Percentiles rank a stretch among this genome's conserved stretches.
phyloP scores from a whole-genome alignment of 306 rosid genomes.

The Alnus glutinosa region DNA sequence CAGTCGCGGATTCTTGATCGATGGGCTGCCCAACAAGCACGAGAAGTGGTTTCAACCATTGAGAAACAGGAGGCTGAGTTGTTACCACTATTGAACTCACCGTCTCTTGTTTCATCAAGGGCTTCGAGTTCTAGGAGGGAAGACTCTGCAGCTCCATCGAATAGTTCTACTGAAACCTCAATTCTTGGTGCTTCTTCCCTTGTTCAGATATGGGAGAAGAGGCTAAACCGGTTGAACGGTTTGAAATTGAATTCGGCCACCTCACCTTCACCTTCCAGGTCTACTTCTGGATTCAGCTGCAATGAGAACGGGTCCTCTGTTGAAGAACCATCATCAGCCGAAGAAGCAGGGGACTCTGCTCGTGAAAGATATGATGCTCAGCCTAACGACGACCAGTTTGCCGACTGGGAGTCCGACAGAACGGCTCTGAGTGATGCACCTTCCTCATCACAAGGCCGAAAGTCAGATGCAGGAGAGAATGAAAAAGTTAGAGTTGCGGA shows the following conservation, averaged over 20 bases:
- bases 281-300: slow-evolving; percentile 20
- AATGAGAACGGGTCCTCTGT: slow-evolving; percentile 26
- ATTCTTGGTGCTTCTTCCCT: slow-evolving; percentile 76
- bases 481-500: slow-evolving; percentile 72
- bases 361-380: slow-evolving; percentile 37
- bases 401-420: slow-evolving; percentile 50
- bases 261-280: slow-evolving; percentile 8
- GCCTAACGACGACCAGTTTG: slow-evolving; percentile 30
- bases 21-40: slow-evolving; percentile 37
- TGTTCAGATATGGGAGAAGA: slow-evolving; percentile 90
- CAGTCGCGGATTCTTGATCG: slow-evolving; percentile 34
- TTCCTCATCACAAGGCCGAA: slow-evolving; percentile 29
- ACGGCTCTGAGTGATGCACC: slow-evolving; percentile 33
- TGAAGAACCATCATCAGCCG: slow-evolving; percentile 26
- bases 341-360: slow-evolving; percentile 36
- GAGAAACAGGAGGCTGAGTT: slow-evolving; percentile 40
- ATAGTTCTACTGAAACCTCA: slow-evolving; percentile 20
- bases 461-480: slow-evolving; percentile 42
- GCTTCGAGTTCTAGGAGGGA: slow-evolving; percentile 29
- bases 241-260: background rate
- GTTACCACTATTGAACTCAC: slow-evolving; percentile 4
- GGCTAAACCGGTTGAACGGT: slow-evolving; percentile 47
- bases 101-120: slow-evolving; percentile 18
- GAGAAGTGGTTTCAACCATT: slow-evolving; percentile 38
- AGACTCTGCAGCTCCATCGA: slow-evolving; percentile 28